Evolutionary conservation across 192 early-diverging fungal species (phyloP).

Genomic region (Backusella mclennaniae): DNA sequence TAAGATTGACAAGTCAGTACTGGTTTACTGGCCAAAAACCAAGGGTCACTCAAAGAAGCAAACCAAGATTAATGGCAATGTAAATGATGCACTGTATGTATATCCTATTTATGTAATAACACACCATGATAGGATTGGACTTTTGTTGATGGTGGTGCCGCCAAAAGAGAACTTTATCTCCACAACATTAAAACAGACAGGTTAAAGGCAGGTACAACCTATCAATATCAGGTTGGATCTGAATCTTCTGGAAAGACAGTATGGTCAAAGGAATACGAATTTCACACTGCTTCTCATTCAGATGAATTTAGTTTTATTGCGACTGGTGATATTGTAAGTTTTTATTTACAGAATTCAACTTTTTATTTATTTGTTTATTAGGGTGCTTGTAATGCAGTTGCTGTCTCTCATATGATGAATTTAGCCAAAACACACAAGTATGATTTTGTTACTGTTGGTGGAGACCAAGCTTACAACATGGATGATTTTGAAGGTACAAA

Average conservation of each 20-base stretch:
- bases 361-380: background rate
- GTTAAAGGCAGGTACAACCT: conserved; percentile 21
- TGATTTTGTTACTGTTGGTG: conserved; percentile 31
- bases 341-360: background rate
- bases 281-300: conserved; percentile 22
- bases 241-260: background rate
- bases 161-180: conserved; percentile 21
- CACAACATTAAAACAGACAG: conserved; percentile 26
- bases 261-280: conserved; percentile 23
- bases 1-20: background rate
- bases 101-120: background rate
- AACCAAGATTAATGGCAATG: conserved; percentile 5
- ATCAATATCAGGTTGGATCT: conserved; percentile 30
- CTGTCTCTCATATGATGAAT: conserved; percentile 13
- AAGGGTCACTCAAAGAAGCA: background rate
- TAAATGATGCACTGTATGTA: background rate
- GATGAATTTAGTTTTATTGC: conserved; percentile 30
- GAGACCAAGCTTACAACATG: conserved; percentile 38
- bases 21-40: conserved; percentile 28
- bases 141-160: conserved; percentile 30
- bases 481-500: conserved; percentile 32
- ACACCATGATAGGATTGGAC: conserved; percentile 19
- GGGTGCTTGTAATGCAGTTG: conserved; percentile 35
- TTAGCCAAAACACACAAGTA: conserved; percentile 27
- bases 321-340: conserved; percentile 32